Evolutionary conservation across 345 rosid genomes (phyloP).

Genomic region (Eucalyptus paniculata): DNA sequence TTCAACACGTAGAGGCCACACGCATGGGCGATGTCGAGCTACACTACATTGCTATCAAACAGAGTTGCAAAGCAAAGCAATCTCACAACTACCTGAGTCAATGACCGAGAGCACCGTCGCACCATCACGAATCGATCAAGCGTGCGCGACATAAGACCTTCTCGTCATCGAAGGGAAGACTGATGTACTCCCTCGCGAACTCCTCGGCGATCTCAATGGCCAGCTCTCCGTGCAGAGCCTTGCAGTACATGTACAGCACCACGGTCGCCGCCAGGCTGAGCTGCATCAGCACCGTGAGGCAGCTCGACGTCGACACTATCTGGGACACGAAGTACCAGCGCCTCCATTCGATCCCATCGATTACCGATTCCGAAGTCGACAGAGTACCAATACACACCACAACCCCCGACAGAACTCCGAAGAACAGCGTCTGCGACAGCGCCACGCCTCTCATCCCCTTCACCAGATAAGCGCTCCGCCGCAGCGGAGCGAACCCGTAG

Average conservation of each 20-base stretch:
- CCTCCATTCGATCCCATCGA: constrained; percentile 15
- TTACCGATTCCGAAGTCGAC: background rate
- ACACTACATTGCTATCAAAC: background rate
- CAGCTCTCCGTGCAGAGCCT: constrained; percentile 61
- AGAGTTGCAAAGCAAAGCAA: background rate
- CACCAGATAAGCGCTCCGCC: constrained; percentile 36
- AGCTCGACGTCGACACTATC: constrained; percentile 32
- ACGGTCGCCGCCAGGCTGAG: constrained; percentile 34
- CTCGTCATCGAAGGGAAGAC: constrained; percentile 66
- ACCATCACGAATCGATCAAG: background rate
- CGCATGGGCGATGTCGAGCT: background rate
- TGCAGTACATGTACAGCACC: constrained; percentile 61
- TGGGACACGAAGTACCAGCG: constrained; percentile 22
- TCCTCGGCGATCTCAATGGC: constrained; percentile 70
- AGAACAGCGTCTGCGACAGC: constrained; percentile 15
- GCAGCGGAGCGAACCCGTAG: constrained; percentile 54
- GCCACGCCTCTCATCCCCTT: constrained; percentile 38
- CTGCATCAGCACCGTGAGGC: constrained; percentile 8
- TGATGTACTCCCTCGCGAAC: constrained; percentile 50
- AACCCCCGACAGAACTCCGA: constrained; percentile 2
- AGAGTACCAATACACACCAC: constrained; percentile 9
- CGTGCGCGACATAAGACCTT: constrained; percentile 30
- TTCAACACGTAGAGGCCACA: background rate
- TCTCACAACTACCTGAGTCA: background rate
- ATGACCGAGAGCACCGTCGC: background rate